A percentile compares a stretch with the other conserved stretches of the same genome.
These are phyloP conservation scores for Leishmania tarentolae DNA, from an alignment of 208 protist genomes.

Conservation along the genomic window DNA sequence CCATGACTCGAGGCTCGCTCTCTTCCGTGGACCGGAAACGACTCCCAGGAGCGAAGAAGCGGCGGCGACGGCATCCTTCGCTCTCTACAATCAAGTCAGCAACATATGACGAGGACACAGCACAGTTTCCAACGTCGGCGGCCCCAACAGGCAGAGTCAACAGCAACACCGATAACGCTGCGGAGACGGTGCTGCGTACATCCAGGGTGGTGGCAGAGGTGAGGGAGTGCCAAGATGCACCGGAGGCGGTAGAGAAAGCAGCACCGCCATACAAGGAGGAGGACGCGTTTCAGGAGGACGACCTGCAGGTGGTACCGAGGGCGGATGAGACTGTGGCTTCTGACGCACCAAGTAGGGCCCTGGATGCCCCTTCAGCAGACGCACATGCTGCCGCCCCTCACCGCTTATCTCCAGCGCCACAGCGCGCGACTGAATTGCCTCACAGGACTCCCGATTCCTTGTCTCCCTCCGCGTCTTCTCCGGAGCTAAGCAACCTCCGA, in stretches of 20 bases:
- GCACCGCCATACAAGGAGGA: background rate
- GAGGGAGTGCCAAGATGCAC: background rate
- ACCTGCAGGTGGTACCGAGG: background rate
- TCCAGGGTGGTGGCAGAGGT: background rate
- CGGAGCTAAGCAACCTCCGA: constrained; percentile 3
- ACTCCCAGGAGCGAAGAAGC: background rate
- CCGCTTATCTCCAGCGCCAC: background rate
- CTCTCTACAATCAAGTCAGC: background rate
- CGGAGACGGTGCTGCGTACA: background rate
- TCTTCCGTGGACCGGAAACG: background rate
- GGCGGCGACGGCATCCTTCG: background rate
- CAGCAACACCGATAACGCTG: background rate
- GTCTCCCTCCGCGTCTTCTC: background rate
- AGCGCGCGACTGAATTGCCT: no score
- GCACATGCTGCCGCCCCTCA: no score
- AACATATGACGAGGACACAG: background rate
- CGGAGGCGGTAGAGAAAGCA: background rate
- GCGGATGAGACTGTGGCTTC: background rate
- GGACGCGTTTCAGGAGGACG: background rate
- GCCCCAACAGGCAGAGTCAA: background rate
- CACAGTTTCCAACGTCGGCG: background rate
- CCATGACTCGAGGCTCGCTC: background rate
- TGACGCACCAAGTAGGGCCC: background rate
- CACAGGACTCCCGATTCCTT: background rate
- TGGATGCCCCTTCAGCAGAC: background rate